Percentiles rank a stretch among this genome's conserved stretches.
phyloP scores from a whole-genome alignment of 78 protist genomes.

The Tieghemostelium lacteum region DNA sequence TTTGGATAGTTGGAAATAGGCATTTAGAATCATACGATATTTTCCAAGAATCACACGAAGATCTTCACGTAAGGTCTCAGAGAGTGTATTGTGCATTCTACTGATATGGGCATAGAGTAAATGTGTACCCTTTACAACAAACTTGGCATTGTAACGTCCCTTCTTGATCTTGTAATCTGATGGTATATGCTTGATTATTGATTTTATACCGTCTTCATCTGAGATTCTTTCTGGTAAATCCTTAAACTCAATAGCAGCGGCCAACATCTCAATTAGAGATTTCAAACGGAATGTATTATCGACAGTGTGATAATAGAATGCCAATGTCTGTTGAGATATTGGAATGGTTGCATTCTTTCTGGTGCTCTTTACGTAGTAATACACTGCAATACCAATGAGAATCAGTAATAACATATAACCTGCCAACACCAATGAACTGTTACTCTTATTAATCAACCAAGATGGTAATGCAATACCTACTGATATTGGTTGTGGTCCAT shows the following conservation, averaged over 20 bases:
- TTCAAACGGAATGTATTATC: conserved; percentile 34
- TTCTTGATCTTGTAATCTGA: conserved; percentile 40
- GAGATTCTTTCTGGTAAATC: conserved; percentile 37
- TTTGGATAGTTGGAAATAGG: conserved; percentile 45
- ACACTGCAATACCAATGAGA: conserved; percentile 36
- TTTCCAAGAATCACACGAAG: conserved; percentile 13
- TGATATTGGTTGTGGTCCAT: conserved; percentile 77
- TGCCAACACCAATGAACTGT: conserved; percentile 66
- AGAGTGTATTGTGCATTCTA: conserved; percentile 28
- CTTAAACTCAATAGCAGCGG: conserved; percentile 46
- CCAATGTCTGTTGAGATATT: conserved; percentile 27
- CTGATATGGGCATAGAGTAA: conserved; percentile 63
- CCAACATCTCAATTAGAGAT: conserved; percentile 48
- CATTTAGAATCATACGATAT: conserved; percentile 27
- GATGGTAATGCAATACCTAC: conserved; percentile 83
- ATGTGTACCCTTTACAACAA: conserved; percentile 31
- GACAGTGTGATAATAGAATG: conserved; percentile 37
- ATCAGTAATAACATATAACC: conserved; percentile 63
- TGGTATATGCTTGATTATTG: conserved; percentile 20
- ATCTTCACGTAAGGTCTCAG: conserved; percentile 33
- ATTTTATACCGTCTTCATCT: conserved; percentile 63
- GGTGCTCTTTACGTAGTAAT: conserved; percentile 35
- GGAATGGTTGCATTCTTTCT: neutral
- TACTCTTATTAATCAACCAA: conserved; percentile 74
- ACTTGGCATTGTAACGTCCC: conserved; percentile 31